phyloP scores from a whole-genome alignment of 495 filamentous ascomycete species.

The Annulohypoxylon nitens region DNA sequence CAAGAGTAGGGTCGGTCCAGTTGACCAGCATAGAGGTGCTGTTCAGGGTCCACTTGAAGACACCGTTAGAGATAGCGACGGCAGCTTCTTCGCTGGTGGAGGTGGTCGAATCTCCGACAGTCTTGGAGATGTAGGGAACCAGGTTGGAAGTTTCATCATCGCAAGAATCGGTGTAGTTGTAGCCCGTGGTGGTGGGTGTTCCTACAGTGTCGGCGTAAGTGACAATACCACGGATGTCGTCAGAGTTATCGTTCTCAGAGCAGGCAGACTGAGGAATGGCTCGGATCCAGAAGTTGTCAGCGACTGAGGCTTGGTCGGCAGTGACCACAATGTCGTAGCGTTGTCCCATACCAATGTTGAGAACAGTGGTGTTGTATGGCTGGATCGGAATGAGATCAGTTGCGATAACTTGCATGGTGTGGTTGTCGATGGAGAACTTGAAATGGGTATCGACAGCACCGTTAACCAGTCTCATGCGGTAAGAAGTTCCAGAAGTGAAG shows the following conservation, averaged over 20 bases:
- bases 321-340: conserved; percentile 75
- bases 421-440: conserved; percentile 64
- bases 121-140: conserved; percentile 58
- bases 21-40: conserved; percentile 57
- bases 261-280: conserved; percentile 67
- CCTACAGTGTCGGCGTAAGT: conserved; percentile 59
- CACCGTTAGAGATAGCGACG: conserved; percentile 37
- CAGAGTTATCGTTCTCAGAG: conserved; percentile 56
- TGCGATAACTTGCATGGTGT: conserved; percentile 64
- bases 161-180: conserved; percentile 54
- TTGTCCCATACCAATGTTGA: conserved; percentile 74
- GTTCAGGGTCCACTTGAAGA: conserved; percentile 61
- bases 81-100: conserved; percentile 49
- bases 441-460: conserved; percentile 63
- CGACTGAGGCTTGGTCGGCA: conserved; percentile 60
- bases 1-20: conserved; percentile 59
- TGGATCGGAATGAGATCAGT: conserved; percentile 63
- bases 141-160: conserved; percentile 57
- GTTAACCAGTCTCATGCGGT: conserved; percentile 70
- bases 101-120: conserved; percentile 46
- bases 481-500: conserved; percentile 61
- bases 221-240: conserved; percentile 70
- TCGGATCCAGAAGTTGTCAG: conserved; percentile 72
- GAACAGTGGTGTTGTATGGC: conserved; percentile 58
- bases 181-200: conserved; percentile 52